A percentile compares a stretch with the other conserved stretches of the same genome.
These are phyloP conservation scores for Ascochyta koolunga DNA, from an alignment of 2,329 filamentous ascomycete species.

Conservation along the genomic window DNA sequence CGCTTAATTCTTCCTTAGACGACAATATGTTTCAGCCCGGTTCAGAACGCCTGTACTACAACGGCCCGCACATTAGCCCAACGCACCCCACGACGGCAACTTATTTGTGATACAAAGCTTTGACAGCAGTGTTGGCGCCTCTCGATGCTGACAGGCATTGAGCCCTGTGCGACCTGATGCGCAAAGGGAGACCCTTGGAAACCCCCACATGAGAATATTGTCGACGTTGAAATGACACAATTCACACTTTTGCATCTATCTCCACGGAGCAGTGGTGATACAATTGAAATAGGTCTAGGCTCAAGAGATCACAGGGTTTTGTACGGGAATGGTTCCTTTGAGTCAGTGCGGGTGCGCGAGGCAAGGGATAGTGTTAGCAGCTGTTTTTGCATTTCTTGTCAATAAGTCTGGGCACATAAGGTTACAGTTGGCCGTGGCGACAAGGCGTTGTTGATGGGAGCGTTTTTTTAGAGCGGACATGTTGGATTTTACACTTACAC, in stretches of 20 bases:
- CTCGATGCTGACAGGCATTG: neutral
- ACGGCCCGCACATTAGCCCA: neutral
- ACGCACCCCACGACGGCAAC: neutral
- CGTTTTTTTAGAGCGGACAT: neutral
- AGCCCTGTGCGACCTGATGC: neutral
- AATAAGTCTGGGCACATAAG: neutral
- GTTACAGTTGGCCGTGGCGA: neutral
- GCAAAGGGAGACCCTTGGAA: neutral
- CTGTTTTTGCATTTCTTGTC: neutral
- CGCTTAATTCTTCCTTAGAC: neutral
- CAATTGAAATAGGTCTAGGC: neutral
- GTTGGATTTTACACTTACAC: neutral
- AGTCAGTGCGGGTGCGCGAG: neutral
- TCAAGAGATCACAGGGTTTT: neutral
- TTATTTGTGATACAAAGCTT: neutral
- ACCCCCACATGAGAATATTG: neutral
- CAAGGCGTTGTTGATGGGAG: neutral
- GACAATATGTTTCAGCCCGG: neutral
- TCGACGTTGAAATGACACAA: neutral
- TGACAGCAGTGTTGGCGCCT: neutral
- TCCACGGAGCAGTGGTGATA: neutral
- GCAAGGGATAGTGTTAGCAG: neutral
- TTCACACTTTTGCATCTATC: neutral
- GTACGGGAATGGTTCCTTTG: neutral
- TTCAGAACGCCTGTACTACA: neutral